Evolutionary conservation across 371 early-diverging fungal genomes (phyloP).

Genomic region (Mortierella sp.): DNA sequence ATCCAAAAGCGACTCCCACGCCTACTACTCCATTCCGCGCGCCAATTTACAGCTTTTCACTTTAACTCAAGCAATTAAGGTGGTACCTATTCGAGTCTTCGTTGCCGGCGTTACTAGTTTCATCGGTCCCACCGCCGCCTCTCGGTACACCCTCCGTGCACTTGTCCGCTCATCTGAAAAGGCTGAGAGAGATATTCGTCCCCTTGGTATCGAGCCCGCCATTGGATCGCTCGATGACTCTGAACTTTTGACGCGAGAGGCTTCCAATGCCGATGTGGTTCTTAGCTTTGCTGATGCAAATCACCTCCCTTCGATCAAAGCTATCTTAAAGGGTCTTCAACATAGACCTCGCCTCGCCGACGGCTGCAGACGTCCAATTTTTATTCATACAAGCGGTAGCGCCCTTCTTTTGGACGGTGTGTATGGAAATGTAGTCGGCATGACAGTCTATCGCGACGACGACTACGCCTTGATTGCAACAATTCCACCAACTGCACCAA

Average conservation of each 20-base stretch:
- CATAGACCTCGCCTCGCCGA: slow-evolving; percentile 20
- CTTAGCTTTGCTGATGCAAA: slow-evolving; percentile 48
- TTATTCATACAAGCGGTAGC: slow-evolving; percentile 56
- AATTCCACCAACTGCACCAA: slow-evolving; percentile 39
- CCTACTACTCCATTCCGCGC: too few species aligned
- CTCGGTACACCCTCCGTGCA: slow-evolving; percentile 31
- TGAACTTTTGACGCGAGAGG: slow-evolving; percentile 33
- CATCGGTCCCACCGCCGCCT: slow-evolving; percentile 31
- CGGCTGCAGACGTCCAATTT: slow-evolving; percentile 30
- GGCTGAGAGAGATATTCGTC: slow-evolving; percentile 29
- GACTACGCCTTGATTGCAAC: slow-evolving; percentile 37
- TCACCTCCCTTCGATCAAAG: slow-evolving; percentile 47
- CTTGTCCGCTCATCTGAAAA: slow-evolving; percentile 49
- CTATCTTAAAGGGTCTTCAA: slow-evolving; percentile 48
- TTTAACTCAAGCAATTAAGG: not conserved
- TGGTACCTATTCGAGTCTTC: slow-evolving; percentile 42
- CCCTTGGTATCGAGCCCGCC: slow-evolving; percentile 46
- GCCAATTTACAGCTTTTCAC: too few species aligned
- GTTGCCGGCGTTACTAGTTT: slow-evolving; percentile 53
- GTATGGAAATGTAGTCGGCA: slow-evolving; percentile 20
- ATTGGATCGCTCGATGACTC: slow-evolving; percentile 44
- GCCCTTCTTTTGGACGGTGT: slow-evolving; percentile 43
- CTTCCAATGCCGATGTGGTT: slow-evolving; percentile 51
- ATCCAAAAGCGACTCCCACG: too few species aligned
- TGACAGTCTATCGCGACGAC: slow-evolving; percentile 49